Conservation (phyloP, 2,329 filamentous ascomycete genomes). For the Geosmithia putterillii region DNA sequence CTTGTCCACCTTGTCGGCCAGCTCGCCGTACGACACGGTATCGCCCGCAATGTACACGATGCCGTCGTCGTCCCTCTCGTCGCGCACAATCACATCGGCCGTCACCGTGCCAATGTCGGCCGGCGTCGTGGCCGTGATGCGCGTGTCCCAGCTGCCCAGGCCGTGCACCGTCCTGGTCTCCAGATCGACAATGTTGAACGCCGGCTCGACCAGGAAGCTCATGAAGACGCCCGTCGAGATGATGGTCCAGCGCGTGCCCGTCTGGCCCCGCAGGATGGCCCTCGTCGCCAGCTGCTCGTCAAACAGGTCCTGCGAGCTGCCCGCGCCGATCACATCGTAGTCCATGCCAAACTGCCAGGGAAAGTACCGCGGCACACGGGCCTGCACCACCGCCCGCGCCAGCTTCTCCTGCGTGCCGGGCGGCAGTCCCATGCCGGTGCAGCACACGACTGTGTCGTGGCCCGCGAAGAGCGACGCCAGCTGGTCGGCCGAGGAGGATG, state of each 20-base stretch:
- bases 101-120: conserved; percentile 50
- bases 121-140: conserved; percentile 49
- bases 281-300: conserved; percentile 54
- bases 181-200: conserved; percentile 50
- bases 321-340: conserved; percentile 50
- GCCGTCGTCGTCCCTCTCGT: conserved; percentile 18
- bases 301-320: conserved; percentile 51
- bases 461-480: conserved; percentile 28
- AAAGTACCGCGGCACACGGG: conserved; percentile 38
- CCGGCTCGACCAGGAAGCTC: conserved; percentile 52
- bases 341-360: conserved; percentile 68
- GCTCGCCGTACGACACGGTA: conserved; percentile 41
- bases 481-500: conserved; percentile 16
- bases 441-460: conserved; percentile 45
- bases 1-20: conserved; percentile 40
- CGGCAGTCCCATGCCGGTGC: conserved; percentile 46
- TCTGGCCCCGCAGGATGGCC: conserved; percentile 33
- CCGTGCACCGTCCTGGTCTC: conserved; percentile 29
- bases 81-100: conserved; percentile 39
- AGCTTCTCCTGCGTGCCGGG: conserved; percentile 46
- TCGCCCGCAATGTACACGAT: conserved; percentile 50
- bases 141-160: conserved; percentile 48
- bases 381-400: conserved; percentile 38
- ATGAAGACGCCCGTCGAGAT: conserved; percentile 60
- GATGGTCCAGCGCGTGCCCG: conserved; percentile 44